phyloP scores from a whole-genome alignment of 2,329 filamentous ascomycete species.

The Pyricularia sp. region DNA sequence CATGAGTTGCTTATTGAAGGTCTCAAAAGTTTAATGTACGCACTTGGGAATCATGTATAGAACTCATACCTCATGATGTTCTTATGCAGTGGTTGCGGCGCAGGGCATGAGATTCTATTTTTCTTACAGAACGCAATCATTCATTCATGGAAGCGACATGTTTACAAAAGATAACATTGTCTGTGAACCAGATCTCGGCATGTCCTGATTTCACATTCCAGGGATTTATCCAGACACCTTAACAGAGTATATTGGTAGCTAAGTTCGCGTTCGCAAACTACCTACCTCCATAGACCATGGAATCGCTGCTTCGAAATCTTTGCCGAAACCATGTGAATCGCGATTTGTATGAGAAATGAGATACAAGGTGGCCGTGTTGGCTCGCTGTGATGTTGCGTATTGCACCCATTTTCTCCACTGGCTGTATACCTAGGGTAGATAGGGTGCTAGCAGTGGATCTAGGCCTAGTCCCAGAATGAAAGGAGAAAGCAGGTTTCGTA shows the following conservation, averaged over 20 bases:
- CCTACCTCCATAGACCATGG: background rate
- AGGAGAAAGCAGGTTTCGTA: background rate
- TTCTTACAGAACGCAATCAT: background rate
- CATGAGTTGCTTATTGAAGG: background rate
- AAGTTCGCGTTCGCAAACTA: background rate
- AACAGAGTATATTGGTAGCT: background rate
- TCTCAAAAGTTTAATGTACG: background rate
- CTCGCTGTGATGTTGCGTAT: too few relatives aligned
- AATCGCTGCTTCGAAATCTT: background rate
- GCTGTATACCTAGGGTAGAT: too few relatives aligned
- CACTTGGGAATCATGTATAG: background rate
- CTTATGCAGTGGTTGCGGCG: background rate
- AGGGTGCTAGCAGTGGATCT: too few relatives aligned
- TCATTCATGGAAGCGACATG: background rate
- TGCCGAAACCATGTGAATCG: background rate
- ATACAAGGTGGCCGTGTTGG: background rate
- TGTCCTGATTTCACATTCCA: background rate
- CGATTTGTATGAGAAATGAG: background rate
- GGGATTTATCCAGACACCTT: background rate
- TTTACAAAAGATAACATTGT: background rate
- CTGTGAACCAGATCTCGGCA: background rate
- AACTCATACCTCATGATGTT: background rate
- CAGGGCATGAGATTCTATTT: background rate
- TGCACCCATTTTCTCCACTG: too few relatives aligned
- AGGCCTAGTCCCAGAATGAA: background rate